Conservation (phyloP, 306 rosid species). For the Glycine soja region DNA sequence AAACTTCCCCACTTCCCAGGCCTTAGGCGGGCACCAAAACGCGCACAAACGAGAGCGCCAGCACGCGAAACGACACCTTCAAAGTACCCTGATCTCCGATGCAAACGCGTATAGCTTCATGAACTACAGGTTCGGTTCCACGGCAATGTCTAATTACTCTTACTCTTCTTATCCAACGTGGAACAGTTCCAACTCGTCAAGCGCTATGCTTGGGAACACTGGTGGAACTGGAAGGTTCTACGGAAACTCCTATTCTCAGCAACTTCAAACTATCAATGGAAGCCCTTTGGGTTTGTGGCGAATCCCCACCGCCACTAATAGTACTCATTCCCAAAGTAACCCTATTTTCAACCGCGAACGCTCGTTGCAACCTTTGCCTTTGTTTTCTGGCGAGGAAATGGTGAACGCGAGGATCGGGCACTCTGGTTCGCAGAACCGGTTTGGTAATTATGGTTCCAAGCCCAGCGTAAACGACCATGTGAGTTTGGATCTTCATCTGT, state of each 20-base stretch:
- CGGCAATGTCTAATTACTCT: slow-evolving; percentile 31
- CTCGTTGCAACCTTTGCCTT: slow-evolving; percentile 46
- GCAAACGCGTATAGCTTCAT: slow-evolving; percentile 62
- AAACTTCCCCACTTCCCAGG: slow-evolving; percentile 90
- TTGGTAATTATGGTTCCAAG: slow-evolving; percentile 56
- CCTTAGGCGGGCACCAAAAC: slow-evolving; percentile 94
- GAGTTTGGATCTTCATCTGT: slow-evolving; percentile 96
- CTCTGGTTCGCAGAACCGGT: slow-evolving; percentile 53
- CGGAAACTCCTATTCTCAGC: slow-evolving; percentile 49
- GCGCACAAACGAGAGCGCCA: slow-evolving; percentile 89
- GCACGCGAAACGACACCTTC: slow-evolving; percentile 83
- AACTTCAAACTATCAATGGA: slow-evolving; percentile 65
- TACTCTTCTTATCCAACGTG: slow-evolving; percentile 52
- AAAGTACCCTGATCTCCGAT: slow-evolving; percentile 53
- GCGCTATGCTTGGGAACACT: background rate
- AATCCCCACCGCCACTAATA: slow-evolving; percentile 53
- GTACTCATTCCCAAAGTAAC: slow-evolving; percentile 49
- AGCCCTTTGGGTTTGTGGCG: slow-evolving; percentile 76
- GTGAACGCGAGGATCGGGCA: slow-evolving; percentile 36
- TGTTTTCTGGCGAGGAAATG: slow-evolving; percentile 58
- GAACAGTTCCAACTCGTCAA: slow-evolving; percentile 30
- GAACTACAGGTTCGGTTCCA: slow-evolving; percentile 61
- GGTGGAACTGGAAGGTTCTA: slow-evolving; percentile 49
- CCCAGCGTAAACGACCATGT: slow-evolving; percentile 67
- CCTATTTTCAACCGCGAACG: slow-evolving; percentile 62